These are phyloP conservation scores for Eutrema heterophyllum DNA, from an alignment of 345 rosid genomes.

Conservation along the genomic window DNA sequence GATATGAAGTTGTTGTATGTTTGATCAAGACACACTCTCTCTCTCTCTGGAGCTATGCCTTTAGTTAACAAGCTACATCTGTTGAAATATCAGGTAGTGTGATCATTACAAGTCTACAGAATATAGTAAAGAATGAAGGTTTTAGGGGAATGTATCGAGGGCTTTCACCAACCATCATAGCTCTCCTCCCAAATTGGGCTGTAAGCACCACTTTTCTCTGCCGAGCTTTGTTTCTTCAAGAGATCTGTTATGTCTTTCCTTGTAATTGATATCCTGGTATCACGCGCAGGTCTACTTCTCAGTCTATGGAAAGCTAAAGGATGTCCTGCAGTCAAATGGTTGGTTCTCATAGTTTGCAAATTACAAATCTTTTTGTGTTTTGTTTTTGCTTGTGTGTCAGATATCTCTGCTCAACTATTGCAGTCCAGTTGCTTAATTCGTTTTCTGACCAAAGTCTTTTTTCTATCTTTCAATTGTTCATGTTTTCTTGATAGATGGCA, in stretches of 20 bases:
- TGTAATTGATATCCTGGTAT: slow-evolving; percentile 6
- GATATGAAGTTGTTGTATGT: not conserved
- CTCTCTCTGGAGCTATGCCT: not conserved
- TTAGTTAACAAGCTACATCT: not conserved
- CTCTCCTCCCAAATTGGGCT: slow-evolving; percentile 96
- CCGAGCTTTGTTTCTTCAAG: not conserved
- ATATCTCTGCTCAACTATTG: not conserved
- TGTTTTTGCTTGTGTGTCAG: not conserved
- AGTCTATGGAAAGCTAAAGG: slow-evolving; percentile 68
- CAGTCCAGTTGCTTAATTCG: not conserved
- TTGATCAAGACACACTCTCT: not conserved
- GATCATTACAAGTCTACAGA: slow-evolving; percentile 61
- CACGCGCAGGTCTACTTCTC: slow-evolving; percentile 79
- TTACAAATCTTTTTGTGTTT: not conserved
- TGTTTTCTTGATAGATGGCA: slow-evolving; percentile 40
- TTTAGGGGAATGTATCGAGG: slow-evolving; percentile 85
- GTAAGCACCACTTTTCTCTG: slow-evolving; percentile 44
- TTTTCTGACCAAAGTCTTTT: not conserved
- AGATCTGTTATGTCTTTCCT: not conserved
- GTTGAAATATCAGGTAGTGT: slow-evolving; percentile 55
- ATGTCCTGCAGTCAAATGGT: slow-evolving; percentile 67
- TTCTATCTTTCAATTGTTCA: not conserved
- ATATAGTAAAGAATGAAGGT: slow-evolving; percentile 67
- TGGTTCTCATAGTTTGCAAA: slow-evolving; percentile 27
- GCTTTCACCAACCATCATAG: slow-evolving; percentile 88